These are phyloP conservation scores for Lobulomyces angularis DNA, from an alignment of 192 early-diverging fungal genomes.

Conservation along the genomic window DNA sequence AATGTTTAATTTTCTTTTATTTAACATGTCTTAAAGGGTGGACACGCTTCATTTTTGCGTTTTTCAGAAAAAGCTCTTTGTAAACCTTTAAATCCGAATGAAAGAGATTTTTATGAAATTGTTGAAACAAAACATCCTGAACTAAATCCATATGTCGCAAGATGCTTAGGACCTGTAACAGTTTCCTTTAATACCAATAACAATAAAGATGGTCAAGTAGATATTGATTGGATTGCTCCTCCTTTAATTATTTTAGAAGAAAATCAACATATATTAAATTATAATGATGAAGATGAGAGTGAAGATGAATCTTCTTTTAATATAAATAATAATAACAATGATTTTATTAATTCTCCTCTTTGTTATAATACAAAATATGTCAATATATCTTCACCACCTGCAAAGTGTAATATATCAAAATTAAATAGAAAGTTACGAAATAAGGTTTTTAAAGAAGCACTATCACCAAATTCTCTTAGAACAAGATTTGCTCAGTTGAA, in stretches of 20 bases:
- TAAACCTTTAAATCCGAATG: conserved; percentile 78
- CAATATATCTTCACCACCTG: too few relatives aligned
- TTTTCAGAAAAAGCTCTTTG: conserved; percentile 95
- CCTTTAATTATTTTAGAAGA: conserved; percentile 5
- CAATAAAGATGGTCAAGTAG: neutral
- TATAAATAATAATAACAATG: too few relatives aligned
- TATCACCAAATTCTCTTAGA: conserved; percentile 72
- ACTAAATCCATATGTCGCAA: conserved; percentile 76
- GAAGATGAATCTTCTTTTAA: conserved; percentile 7
- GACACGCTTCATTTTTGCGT: conserved; percentile 87
- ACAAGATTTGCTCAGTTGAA: conserved; percentile 55
- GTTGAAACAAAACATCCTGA: conserved; percentile 62
- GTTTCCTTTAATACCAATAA: conserved; percentile 45
- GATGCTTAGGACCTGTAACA: conserved; percentile 88
- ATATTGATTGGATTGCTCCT: neutral
- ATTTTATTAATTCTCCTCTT: too few relatives aligned
- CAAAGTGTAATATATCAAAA: conserved; percentile 32
- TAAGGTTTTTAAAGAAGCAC: conserved; percentile 78
- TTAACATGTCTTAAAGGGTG: too few relatives aligned
- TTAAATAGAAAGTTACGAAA: conserved; percentile 68
- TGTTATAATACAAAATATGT: too few relatives aligned
- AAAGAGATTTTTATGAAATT: conserved; percentile 82
- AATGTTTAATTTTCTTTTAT: too few relatives aligned
- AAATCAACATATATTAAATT: conserved; percentile 25
- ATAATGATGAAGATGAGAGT: conserved; percentile 23